Conservation (phyloP, 306 rosid species). For the Vigna angularis region DNA sequence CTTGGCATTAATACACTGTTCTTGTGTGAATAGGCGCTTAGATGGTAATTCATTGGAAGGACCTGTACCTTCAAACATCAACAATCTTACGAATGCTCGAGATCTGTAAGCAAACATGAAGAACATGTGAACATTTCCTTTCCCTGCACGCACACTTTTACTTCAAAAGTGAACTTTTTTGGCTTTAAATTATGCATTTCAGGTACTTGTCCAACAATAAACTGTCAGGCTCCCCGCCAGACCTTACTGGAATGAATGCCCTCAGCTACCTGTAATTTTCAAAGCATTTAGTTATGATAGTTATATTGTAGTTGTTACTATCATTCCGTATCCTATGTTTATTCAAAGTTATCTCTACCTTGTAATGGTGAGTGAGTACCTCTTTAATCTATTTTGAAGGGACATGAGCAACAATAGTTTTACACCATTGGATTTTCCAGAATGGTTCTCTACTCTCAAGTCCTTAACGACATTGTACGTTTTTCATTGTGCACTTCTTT, state of each 20-base stretch:
- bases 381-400: constrained; percentile 44
- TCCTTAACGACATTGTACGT: constrained; percentile 63
- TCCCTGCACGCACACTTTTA: background rate
- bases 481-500: constrained; percentile 29
- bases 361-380: background rate
- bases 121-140: background rate
- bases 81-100: constrained; percentile 36
- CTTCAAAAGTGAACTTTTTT: constrained; percentile 28
- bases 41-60: constrained; percentile 53
- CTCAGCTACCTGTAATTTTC: constrained; percentile 52
- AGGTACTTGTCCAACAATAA: constrained; percentile 66
- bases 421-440: constrained; percentile 47
- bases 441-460: constrained; percentile 51
- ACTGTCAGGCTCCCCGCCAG: constrained; percentile 54
- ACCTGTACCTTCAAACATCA: constrained; percentile 53
- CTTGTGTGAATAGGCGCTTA: constrained; percentile 54
- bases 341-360: background rate
- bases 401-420: constrained; percentile 69
- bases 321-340: background rate
- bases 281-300: constrained; percentile 1
- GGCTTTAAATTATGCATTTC: constrained; percentile 21
- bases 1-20: constrained; percentile 5
- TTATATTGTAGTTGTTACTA: constrained; percentile 1
- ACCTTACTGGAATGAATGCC: constrained; percentile 46
- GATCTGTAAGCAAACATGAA: constrained; percentile 56